Evolutionary conservation across 805 yeast species (phyloP).

Genomic region (Teunomyces pallodes): DNA sequence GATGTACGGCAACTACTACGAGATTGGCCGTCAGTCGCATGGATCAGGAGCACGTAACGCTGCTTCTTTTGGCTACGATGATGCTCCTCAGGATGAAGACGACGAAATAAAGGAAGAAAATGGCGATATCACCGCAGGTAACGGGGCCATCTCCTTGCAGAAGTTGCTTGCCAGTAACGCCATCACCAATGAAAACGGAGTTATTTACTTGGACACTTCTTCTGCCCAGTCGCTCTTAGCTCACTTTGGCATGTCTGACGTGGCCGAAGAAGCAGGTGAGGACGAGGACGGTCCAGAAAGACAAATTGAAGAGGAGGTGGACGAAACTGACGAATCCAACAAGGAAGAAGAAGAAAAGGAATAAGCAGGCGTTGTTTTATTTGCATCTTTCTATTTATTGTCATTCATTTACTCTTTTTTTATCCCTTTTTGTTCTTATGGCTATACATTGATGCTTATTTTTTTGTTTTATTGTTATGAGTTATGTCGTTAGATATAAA

Average conservation of each 20-base stretch:
- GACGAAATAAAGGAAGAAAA: conserved; percentile 15
- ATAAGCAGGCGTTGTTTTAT: not conserved
- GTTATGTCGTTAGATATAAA: conserved; percentile 4
- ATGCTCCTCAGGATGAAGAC: conserved; percentile 31
- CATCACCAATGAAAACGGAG: conserved; percentile 59
- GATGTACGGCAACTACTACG: conserved; percentile 46
- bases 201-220: conserved; percentile 61
- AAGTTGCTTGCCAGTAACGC: conserved; percentile 46
- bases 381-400: conserved; percentile 3
- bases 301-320: conserved; percentile 7
- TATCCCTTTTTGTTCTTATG: not conserved
- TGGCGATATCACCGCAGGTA: conserved; percentile 17
- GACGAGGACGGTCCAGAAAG: conserved; percentile 18
- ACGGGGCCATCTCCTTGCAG: conserved; percentile 44
- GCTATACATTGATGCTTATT: conserved; percentile 1
- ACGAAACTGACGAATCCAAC: conserved; percentile 2
- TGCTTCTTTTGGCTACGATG: conserved; percentile 18
- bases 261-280: conserved; percentile 32
- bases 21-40: conserved; percentile 7
- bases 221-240: conserved; percentile 64
- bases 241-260: conserved; percentile 38
- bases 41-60: conserved; percentile 4
- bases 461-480: conserved; percentile 3
- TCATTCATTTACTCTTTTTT: not conserved
- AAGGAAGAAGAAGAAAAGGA: conserved; percentile 6